Percentiles rank a stretch among this genome's conserved stretches.
Evolutionary conservation across 495 filamentous ascomycete genomes (phyloP).

Genomic region (Neurospora sp.): DNA sequence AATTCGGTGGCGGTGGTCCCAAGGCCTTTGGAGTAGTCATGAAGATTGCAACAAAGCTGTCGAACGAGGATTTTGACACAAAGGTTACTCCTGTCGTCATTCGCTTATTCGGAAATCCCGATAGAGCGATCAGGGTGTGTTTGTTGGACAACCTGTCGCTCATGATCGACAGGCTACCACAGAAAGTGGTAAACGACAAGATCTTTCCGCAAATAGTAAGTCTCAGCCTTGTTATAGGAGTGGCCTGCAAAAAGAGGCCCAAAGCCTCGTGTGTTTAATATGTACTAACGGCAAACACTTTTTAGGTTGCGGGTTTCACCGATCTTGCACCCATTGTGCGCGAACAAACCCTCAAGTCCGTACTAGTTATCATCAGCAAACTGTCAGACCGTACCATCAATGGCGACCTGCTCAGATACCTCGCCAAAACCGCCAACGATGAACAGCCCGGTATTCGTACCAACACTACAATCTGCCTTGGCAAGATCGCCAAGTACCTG

Average conservation of each 20-base stretch:
- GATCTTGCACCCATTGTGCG: slow-evolving; percentile 84
- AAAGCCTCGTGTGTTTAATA: not conserved
- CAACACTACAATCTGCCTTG: slow-evolving; percentile 94
- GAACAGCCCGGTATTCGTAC: slow-evolving; percentile 96
- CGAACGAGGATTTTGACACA: slow-evolving; percentile 79
- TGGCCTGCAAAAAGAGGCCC: not conserved
- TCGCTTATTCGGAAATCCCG: slow-evolving; percentile 80
- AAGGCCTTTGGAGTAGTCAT: slow-evolving; percentile 83
- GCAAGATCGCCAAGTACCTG: slow-evolving; percentile 86
- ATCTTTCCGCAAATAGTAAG: slow-evolving; percentile 87
- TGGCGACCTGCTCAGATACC: slow-evolving; percentile 78
- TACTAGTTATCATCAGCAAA: slow-evolving; percentile 75
- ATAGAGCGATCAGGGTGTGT: slow-evolving; percentile 86
- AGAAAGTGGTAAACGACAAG: slow-evolving; percentile 88
- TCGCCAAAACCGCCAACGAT: slow-evolving; percentile 95
- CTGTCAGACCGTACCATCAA: slow-evolving; percentile 88
- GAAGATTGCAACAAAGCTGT: slow-evolving; percentile 78
- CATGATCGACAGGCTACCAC: slow-evolving; percentile 86
- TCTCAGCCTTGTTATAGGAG: not conserved
- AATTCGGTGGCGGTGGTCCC: slow-evolving; percentile 91
- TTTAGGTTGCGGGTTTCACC: slow-evolving; percentile 74
- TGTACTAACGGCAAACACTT: not conserved
- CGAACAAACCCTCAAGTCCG: slow-evolving; percentile 91
- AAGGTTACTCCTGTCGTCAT: slow-evolving; percentile 79
- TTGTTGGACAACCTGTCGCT: slow-evolving; percentile 77